These are phyloP conservation scores for Colletotrichum scovillei DNA, from an alignment of 2,329 filamentous ascomycete species.

Conservation along the genomic window DNA sequence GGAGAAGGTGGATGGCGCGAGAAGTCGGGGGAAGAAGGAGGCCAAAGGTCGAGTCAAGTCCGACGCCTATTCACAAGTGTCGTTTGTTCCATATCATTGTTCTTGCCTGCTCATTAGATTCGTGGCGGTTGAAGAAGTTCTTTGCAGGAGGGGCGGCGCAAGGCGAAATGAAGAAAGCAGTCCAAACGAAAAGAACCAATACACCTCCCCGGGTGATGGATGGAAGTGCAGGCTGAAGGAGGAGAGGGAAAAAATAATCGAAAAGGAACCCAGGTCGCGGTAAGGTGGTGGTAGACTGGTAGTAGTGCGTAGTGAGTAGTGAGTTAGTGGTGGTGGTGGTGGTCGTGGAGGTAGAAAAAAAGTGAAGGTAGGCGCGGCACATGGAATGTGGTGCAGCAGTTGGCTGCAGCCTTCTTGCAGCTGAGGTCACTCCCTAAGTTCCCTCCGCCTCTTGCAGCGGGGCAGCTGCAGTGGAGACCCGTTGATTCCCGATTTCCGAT, in stretches of 20 bases:
- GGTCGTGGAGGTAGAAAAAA: conserved; percentile 6
- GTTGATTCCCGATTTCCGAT: conserved; percentile 35
- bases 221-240: conserved; percentile 13
- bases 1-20: not conserved
- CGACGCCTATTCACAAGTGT: conserved; percentile 21
- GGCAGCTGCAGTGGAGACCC: conserved; percentile 32
- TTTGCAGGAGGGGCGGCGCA: not conserved
- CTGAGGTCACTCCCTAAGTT: conserved; percentile 32
- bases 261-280: not conserved
- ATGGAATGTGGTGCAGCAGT: conserved; percentile 32
- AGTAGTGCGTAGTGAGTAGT: not conserved
- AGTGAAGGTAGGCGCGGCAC: conserved; percentile 32
- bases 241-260: too few species aligned
- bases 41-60: conserved; percentile 27
- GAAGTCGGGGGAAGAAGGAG: conserved; percentile 6
- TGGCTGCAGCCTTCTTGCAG: conserved; percentile 37
- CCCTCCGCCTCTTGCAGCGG: conserved; percentile 32
- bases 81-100: conserved; percentile 17
- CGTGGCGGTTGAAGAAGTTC: not conserved
- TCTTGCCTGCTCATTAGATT: conserved; percentile 1
- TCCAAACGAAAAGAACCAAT: not conserved
- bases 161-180: not conserved
- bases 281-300: not conserved
- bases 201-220: not conserved
- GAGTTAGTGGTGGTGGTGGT: not conserved